Evolutionary conservation across 1,284 basidiomycete species (phyloP).

Genomic region (Cystobasidium pallidum): DNA sequence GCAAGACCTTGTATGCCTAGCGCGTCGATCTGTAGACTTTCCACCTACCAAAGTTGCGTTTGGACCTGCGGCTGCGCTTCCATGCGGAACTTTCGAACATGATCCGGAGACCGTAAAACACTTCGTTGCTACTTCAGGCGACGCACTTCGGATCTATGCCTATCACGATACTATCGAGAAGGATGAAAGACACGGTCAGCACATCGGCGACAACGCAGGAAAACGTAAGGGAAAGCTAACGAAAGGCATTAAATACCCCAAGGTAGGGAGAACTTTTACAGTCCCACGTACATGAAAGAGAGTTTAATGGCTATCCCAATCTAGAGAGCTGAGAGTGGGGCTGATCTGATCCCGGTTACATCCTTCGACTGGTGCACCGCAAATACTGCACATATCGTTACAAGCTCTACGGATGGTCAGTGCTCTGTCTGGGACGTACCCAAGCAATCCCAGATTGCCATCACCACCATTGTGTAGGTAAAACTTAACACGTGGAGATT

Average conservation of each 20-base stretch:
- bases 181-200: constrained; percentile 53
- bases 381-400: constrained; percentile 82
- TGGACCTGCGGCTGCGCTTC: constrained; percentile 63
- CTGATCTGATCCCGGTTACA: constrained; percentile 70
- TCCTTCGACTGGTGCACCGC: constrained; percentile 95
- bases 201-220: constrained; percentile 48
- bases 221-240: not conserved
- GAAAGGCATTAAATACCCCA: not conserved
- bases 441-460: constrained; percentile 73
- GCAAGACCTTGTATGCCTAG: constrained; percentile 56
- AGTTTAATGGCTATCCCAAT: too few relatives aligned
- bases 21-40: not conserved
- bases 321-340: not conserved
- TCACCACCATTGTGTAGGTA: not conserved
- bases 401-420: constrained; percentile 81
- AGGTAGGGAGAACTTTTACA: not conserved
- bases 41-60: constrained; percentile 36
- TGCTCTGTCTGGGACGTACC: constrained; percentile 81
- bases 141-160: constrained; percentile 86
- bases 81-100: constrained; percentile 63
- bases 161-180: constrained; percentile 62
- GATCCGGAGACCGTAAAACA: constrained; percentile 62
- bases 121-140: constrained; percentile 84
- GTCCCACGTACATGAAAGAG: not conserved
- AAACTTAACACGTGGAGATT: too few relatives aligned